A percentile compares a stretch with the other conserved stretches of the same genome.
These are phyloP conservation scores for Phytophthora boehmeriae DNA, from an alignment of 352 stramenopile genomes.

Conservation along the genomic window DNA sequence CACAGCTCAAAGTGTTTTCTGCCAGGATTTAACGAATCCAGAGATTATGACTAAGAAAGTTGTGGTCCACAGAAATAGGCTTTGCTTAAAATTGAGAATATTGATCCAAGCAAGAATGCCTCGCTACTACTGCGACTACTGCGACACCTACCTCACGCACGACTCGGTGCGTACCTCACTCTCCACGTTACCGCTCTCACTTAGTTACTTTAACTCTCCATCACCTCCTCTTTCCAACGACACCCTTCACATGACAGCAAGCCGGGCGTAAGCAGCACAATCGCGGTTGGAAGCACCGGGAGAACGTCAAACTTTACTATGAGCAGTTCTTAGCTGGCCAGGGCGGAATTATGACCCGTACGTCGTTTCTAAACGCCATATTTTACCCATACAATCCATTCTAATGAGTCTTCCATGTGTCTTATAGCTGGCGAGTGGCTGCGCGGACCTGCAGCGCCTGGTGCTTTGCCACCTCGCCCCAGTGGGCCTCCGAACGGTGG, in stretches of 20 bases:
- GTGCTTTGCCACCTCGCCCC: conserved; percentile 55
- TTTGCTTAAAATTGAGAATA: neutral
- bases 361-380: conserved; percentile 8
- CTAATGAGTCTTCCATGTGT: conserved; percentile 1
- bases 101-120: conserved; percentile 60
- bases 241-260: conserved; percentile 54
- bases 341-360: conserved; percentile 80
- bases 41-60: too few species aligned
- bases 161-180: conserved; percentile 77
- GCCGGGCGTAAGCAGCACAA: conserved; percentile 94
- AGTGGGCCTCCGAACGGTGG: conserved; percentile 32
- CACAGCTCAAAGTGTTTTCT: too few species aligned
- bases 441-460: conserved; percentile 39
- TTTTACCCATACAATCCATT: neutral
- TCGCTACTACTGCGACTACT: conserved; percentile 96
- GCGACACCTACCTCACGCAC: conserved; percentile 95
- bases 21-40: too few species aligned
- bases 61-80: too few species aligned
- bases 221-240: conserved; percentile 12
- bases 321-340: conserved; percentile 86
- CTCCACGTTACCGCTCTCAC: neutral
- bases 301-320: conserved; percentile 96
- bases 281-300: conserved; percentile 94
- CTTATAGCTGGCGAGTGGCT: conserved; percentile 77
- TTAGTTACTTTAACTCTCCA: conserved; percentile 3